phyloP scores from a whole-genome alignment of 2,329 filamentous ascomycete genomes.

The Myriosclerotinia curreyana region DNA sequence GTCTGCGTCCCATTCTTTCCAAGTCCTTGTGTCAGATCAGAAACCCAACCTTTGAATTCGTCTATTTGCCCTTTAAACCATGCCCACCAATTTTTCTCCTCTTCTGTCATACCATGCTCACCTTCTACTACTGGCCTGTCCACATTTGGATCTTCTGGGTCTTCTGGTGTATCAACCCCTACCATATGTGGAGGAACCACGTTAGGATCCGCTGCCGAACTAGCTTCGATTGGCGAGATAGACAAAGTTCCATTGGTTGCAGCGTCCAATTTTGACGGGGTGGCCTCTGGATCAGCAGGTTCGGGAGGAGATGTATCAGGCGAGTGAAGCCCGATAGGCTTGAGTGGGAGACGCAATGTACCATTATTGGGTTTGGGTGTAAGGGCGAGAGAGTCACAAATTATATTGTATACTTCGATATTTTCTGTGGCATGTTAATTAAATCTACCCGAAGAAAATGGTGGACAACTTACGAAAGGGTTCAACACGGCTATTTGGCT shows the following conservation, averaged over 20 bases:
- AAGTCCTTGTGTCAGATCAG: slow-evolving; percentile 3
- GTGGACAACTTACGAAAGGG: slow-evolving; percentile 68
- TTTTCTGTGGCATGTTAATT: slow-evolving; percentile 63
- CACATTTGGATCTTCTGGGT: slow-evolving; percentile 29
- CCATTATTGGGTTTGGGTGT: slow-evolving; percentile 79
- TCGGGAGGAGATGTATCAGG: slow-evolving; percentile 47
- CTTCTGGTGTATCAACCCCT: slow-evolving; percentile 34
- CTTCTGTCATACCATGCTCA: slow-evolving; percentile 31
- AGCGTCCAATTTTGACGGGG: slow-evolving; percentile 20
- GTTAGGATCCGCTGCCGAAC: slow-evolving; percentile 33
- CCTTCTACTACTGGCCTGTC: slow-evolving; percentile 31
- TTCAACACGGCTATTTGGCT: slow-evolving; percentile 73
- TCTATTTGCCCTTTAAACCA: slow-evolving; percentile 51
- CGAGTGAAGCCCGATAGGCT: slow-evolving; percentile 48
- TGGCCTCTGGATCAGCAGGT: slow-evolving; percentile 50
- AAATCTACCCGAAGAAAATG: neutral
- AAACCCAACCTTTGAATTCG: slow-evolving; percentile 40
- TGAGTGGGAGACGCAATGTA: slow-evolving; percentile 69
- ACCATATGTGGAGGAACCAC: slow-evolving; percentile 32
- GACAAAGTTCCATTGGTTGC: slow-evolving; percentile 30
- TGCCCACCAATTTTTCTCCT: slow-evolving; percentile 46
- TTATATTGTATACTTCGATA: slow-evolving; percentile 88
- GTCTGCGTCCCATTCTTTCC: slow-evolving; percentile 9
- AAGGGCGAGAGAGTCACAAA: slow-evolving; percentile 83
- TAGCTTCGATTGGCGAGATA: slow-evolving; percentile 37